These are phyloP conservation scores for Trypethelium eluteriae DNA, from an alignment of 495 filamentous ascomycete genomes.

Conservation along the genomic window DNA sequence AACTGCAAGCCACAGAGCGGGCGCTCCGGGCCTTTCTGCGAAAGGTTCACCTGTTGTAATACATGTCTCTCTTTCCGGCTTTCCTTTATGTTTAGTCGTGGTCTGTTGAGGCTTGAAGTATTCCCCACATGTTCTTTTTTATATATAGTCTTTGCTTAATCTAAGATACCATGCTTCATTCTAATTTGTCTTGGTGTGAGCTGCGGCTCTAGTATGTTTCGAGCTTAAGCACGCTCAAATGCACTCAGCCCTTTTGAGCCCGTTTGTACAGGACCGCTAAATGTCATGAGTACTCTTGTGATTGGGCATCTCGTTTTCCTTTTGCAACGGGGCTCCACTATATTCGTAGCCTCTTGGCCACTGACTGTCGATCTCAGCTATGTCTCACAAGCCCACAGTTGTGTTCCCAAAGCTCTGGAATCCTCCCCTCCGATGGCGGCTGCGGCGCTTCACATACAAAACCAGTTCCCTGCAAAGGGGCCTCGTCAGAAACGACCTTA, in stretches of 20 bases:
- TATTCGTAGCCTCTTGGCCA: neutral
- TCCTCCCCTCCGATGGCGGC: neutral
- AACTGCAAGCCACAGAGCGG: constrained; percentile 5
- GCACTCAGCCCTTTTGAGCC: neutral
- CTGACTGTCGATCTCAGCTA: neutral
- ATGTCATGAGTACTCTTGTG: neutral
- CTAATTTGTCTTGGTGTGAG: neutral
- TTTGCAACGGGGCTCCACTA: neutral
- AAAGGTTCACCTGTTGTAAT: constrained; percentile 11
- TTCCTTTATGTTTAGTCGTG: neutral
- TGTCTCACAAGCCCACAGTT: neutral
- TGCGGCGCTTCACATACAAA: constrained; percentile 4
- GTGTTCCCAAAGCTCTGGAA: neutral
- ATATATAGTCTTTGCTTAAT: constrained; percentile 11
- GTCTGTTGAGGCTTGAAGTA: constrained; percentile 1
- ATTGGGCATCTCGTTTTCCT: neutral
- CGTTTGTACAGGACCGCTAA: neutral
- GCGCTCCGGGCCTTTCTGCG: neutral
- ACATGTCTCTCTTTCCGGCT: constrained; percentile 5
- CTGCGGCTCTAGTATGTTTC: neutral
- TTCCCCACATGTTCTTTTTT: constrained; percentile 9
- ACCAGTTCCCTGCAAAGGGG: neutral
- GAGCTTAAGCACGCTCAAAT: neutral
- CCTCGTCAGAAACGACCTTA: neutral
- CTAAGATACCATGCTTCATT: constrained; percentile 10